These are phyloP conservation scores for Xylaria palmicola DNA, from an alignment of 495 filamentous ascomycete species.

Conservation along the genomic window DNA sequence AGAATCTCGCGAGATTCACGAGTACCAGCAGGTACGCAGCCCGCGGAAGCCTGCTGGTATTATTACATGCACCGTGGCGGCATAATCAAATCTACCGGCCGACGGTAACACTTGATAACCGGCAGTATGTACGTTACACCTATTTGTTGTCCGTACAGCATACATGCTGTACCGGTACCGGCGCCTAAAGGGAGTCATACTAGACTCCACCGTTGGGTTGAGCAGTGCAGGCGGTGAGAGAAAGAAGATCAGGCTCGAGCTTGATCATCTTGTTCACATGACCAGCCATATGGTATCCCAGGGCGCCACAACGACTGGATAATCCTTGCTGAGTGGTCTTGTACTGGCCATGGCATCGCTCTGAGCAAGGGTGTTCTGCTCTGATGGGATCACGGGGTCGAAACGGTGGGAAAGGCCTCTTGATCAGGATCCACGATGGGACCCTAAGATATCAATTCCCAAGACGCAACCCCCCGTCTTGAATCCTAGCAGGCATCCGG, in stretches of 20 bases:
- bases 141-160: slow-evolving; percentile 12
- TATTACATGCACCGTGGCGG: slow-evolving; percentile 7
- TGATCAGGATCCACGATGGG: slow-evolving; percentile 11
- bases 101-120: not conserved
- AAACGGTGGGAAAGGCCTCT: slow-evolving; percentile 6
- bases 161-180: slow-evolving; percentile 13
- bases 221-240: slow-evolving; percentile 18
- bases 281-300: slow-evolving; percentile 7
- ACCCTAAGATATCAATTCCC: slow-evolving; percentile 7
- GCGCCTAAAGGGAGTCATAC: slow-evolving; percentile 12
- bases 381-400: slow-evolving; percentile 7
- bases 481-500: not conserved
- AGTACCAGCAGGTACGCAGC: not conserved
- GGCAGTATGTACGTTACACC: slow-evolving; percentile 7
- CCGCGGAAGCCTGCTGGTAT: no score
- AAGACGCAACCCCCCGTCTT: slow-evolving; percentile 4
- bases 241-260: slow-evolving; percentile 17
- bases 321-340: slow-evolving; percentile 2
- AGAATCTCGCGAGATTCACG: not conserved
- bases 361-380: not conserved
- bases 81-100: slow-evolving; percentile 2
- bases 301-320: slow-evolving; percentile 1
- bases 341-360: slow-evolving; percentile 12
- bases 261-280: slow-evolving; percentile 15
- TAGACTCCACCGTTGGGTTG: slow-evolving; percentile 15